phyloP scores from a whole-genome alignment of 306 rosid genomes.

The Erythrophleum fordii region DNA sequence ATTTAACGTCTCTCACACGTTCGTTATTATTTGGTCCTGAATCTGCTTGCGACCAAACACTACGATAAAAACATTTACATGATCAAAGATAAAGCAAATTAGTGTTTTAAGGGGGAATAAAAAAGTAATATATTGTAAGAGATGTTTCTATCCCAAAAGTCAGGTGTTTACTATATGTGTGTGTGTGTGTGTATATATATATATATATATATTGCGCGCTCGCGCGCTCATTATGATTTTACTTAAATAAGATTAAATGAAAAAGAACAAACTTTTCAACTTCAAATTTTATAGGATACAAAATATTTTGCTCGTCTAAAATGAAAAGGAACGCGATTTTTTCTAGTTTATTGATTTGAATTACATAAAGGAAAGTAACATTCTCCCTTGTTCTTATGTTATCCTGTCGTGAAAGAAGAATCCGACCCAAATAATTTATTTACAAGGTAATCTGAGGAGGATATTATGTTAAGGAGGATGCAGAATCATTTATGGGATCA shows the following conservation, averaged over 20 bases:
- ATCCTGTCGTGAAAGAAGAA: not conserved
- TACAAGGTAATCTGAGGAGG: not conserved
- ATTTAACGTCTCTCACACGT: too few relatives aligned
- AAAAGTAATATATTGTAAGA: too few relatives aligned
- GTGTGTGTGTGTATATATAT: too few relatives aligned
- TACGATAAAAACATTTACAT: not conserved
- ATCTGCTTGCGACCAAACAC: too few relatives aligned
- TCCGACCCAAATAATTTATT: not conserved
- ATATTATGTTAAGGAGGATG: constrained; percentile 1
- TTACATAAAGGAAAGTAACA: not conserved
- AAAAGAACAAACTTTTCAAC: not conserved
- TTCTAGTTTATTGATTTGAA: not conserved
- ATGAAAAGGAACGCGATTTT: not conserved
- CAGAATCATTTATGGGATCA: not conserved
- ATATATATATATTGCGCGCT: too few relatives aligned
- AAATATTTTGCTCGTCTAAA: not conserved
- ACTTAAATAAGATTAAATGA: not conserved
- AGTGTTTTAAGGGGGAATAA: too few relatives aligned
- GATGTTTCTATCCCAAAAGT: too few relatives aligned
- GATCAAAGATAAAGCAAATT: not conserved
- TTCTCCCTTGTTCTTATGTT: too few relatives aligned
- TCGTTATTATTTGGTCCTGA: not conserved
- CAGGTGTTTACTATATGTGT: too few relatives aligned
- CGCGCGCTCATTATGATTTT: too few relatives aligned
- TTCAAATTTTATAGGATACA: not conserved